Evolutionary conservation across 306 rosid genomes (phyloP).

Genomic region (Prunus mongolica): DNA sequence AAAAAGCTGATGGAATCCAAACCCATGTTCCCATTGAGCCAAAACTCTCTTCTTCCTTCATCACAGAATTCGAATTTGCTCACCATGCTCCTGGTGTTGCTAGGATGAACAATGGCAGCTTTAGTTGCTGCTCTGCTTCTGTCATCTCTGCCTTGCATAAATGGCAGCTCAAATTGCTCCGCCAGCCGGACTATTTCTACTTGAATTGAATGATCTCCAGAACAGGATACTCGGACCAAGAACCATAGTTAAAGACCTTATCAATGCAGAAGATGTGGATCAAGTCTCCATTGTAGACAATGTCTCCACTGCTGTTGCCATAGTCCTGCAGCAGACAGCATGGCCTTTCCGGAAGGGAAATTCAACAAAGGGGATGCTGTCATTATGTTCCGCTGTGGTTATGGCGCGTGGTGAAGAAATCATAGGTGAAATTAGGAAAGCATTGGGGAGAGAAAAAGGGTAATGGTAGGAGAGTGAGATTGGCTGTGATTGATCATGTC

Average conservation of each 20-base stretch:
- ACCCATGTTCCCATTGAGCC: conserved; percentile 31
- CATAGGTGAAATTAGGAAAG: conserved; percentile 46
- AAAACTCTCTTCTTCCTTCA: conserved; percentile 21
- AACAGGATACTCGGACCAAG: conserved; percentile 35
- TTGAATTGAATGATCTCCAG: conserved; percentile 30
- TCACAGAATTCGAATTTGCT: conserved; percentile 37
- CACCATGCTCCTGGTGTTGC: conserved; percentile 60
- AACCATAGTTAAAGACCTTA: conserved; percentile 36
- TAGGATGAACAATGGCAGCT: conserved; percentile 67
- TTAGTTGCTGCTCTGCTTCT: conserved; percentile 59
- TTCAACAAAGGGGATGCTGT: conserved; percentile 63
- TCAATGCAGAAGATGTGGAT: conserved; percentile 46
- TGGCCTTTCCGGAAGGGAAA: conserved; percentile 63
- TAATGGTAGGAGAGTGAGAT: conserved; percentile 50
- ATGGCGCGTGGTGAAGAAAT: conserved; percentile 65
- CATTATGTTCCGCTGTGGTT: conserved; percentile 51
- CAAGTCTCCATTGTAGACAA: conserved; percentile 59
- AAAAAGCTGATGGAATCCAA: conserved; percentile 29
- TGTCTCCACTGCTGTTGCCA: conserved; percentile 71
- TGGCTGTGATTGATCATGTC: conserved; percentile 80
- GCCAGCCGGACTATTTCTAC: conserved; percentile 38
- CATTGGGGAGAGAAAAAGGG: conserved; percentile 51
- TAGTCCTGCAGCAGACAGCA: conserved; percentile 54
- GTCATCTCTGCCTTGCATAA: conserved; percentile 37
- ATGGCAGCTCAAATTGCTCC: conserved; percentile 43